Base-by-base conservation (phyloP, 2,329 filamentous ascomycete species). In the Scleromitrula shiraiana region DNA sequence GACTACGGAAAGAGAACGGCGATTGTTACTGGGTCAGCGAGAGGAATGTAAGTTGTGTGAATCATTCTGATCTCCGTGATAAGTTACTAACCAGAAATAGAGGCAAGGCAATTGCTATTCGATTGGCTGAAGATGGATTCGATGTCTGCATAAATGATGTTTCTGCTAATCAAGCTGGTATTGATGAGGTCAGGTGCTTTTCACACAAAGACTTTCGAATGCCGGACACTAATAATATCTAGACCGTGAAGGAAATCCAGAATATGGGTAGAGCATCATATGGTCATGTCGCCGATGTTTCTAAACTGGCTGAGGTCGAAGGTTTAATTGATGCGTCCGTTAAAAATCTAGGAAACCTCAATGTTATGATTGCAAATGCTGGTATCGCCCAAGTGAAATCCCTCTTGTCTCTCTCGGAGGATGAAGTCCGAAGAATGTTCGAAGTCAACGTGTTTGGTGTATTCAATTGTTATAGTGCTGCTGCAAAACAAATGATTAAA, bases 71-170 rank as follows among this genome's bases (percentile, higher is more conserved):
- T 29, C 35, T 20, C 36, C 10, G 40, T 41, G 60, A 61, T 33
- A 56, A 57, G 12, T 56, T 12, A 42, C 27, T 47, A 42, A 35
- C 22, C 2, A 27, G 9, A 17, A 9, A 8, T 17, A 80, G 78
- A 53, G 80, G 80, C 39, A 77, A 76, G 56, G 72, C 77, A 17
- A 80, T 83, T 45, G 81, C 80, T 15, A 65, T 82, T 7, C 77
- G 81, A 2, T 70, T 85, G 14, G 80, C 80, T 5, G 65, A 70
- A 19, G 82, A 85, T 52, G 81, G 81, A 46, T 85, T 84, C 65
- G 71, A 79, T 54, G 68, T 86, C 41, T 82, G 78, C 58, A 68
- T 85, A 53, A 84, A 83, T 59, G 81, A 85, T 54, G 66, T 84
- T 14, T 54, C 68, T 23, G 67, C 72, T 12, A 77, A 82, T 53